Base-by-base conservation (phyloP, 495 filamentous ascomycete genomes). In the Acidomyces sp. region DNA sequence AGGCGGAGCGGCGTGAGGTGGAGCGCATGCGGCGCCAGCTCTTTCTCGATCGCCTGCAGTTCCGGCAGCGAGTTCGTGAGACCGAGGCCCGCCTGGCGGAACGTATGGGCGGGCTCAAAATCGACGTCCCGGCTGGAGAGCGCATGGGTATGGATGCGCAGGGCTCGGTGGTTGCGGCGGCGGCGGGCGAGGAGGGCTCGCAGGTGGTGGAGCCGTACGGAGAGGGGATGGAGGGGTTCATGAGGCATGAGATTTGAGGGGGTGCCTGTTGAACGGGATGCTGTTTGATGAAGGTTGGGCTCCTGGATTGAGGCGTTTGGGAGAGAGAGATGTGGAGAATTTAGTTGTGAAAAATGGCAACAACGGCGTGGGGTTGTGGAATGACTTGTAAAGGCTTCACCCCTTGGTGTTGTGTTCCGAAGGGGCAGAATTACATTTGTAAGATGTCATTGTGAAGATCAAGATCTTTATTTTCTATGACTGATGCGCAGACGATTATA, bases 11-110 rank as follows among this genome's bases (percentile, higher is more conserved):
- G 36, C 74, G 86, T 27, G 92, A 97, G 58, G 69, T 97, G 2
- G 90, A 96, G 61, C 71, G 85, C 35, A 81, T 80, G 3, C 74
- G 90, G 10, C 85, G 93, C 58, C 83, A 93, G 60, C 69, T 97
- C 18, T 95, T 94, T 69, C 64, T 94, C 6, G 90, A 97, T 59
- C 72, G 92, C 9, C 67, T 96, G 34, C 70, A 79, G 2, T 92
- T 95, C 63, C 85, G 90, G 71, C 80, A 82, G 62, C 69, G 85
- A 40, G 81, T 94, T 11, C 68, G 74, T 47, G 77, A 86, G 48
- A 77, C 82, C 0, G 80, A 95, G 61, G 84, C 85, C 34, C 70
- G 68, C n/a, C 62, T 93, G 32, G 45, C n/a, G 2, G 42, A 20
- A 28, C 33, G 18, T 33, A 24, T 16, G 43, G 28, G 39, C 3